A percentile compares a stretch with the other conserved stretches of the same genome.
Evolutionary conservation across 805 yeast genomes (phyloP).

Genomic region (Starmerella sirachaensis): DNA sequence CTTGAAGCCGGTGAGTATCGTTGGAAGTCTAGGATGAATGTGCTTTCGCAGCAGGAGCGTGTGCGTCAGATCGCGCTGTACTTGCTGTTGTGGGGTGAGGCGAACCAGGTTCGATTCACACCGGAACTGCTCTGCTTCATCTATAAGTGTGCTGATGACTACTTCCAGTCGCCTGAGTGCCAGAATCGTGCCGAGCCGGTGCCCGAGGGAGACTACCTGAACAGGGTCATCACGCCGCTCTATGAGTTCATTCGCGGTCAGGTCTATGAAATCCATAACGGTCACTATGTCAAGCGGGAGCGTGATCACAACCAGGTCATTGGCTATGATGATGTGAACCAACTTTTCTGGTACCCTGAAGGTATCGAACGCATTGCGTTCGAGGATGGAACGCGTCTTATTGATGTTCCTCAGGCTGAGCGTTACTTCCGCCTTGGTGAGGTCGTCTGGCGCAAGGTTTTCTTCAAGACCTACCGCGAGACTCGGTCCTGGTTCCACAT

Average conservation of each 20-base stretch:
- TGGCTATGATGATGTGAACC: slow-evolving; percentile 96
- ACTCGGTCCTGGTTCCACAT: slow-evolving; percentile 96
- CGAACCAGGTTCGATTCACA: slow-evolving; percentile 81
- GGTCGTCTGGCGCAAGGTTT: slow-evolving; percentile 80
- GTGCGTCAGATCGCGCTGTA: slow-evolving; percentile 54
- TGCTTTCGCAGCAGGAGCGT: slow-evolving; percentile 43
- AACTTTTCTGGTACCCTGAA: slow-evolving; percentile 98
- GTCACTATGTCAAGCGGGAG: slow-evolving; percentile 48
- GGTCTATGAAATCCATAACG: slow-evolving; percentile 46
- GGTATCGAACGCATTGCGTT: slow-evolving; percentile 87
- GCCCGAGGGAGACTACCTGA: slow-evolving; percentile 64
- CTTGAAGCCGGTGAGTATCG: slow-evolving; percentile 70
- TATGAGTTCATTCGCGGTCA: slow-evolving; percentile 59
- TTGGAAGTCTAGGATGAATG: slow-evolving; percentile 59
- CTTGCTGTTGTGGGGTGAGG: slow-evolving; percentile 64
- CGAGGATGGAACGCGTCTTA: slow-evolving; percentile 84
- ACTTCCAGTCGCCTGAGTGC: slow-evolving; percentile 77
- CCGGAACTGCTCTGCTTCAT: slow-evolving; percentile 84
- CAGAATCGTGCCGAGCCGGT: slow-evolving; percentile 48
- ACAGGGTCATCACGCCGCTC: slow-evolving; percentile 84
- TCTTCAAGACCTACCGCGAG: slow-evolving; percentile 92
- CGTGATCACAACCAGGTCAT: slow-evolving; percentile 52
- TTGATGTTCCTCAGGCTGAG: slow-evolving; percentile 80
- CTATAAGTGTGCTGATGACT: slow-evolving; percentile 89
- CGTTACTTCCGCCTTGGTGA: slow-evolving; percentile 85